Evolutionary conservation across 257 asterid genomes (phyloP).

Genomic region (Solanum dulcamara): DNA sequence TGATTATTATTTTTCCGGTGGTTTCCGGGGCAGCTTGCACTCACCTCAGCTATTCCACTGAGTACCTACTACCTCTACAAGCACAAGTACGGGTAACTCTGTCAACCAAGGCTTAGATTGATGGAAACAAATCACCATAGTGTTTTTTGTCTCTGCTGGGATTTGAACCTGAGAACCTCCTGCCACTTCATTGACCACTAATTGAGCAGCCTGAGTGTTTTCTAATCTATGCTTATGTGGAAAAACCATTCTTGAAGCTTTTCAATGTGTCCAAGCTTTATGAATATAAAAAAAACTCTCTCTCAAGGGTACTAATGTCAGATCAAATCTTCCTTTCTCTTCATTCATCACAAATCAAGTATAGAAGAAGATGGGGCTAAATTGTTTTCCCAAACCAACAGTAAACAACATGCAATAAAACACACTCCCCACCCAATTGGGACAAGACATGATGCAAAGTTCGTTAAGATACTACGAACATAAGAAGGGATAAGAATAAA

Average conservation of each 20-base stretch:
- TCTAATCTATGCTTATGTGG: background rate
- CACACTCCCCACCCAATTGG: background rate
- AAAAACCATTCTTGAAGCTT: background rate
- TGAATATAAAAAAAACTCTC: background rate
- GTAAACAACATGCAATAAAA: background rate
- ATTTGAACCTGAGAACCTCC: background rate
- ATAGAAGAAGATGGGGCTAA: background rate
- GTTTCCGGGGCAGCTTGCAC: background rate
- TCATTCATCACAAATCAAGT: background rate
- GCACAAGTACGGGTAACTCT: background rate
- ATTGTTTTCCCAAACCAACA: background rate
- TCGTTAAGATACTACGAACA: background rate
- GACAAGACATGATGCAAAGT: background rate
- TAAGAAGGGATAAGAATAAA: background rate
- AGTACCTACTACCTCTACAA: background rate
- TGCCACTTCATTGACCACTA: background rate
- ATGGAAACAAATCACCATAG: background rate
- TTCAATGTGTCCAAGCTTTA: background rate
- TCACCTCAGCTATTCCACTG: background rate
- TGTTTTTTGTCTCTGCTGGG: background rate
- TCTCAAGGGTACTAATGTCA: background rate
- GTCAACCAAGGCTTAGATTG: background rate
- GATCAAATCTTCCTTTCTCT: background rate
- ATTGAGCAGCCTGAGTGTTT: background rate
- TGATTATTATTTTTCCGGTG: background rate